Conservation (phyloP, 176 grass and related monocot genomes). For the Avena insularis region DNA sequence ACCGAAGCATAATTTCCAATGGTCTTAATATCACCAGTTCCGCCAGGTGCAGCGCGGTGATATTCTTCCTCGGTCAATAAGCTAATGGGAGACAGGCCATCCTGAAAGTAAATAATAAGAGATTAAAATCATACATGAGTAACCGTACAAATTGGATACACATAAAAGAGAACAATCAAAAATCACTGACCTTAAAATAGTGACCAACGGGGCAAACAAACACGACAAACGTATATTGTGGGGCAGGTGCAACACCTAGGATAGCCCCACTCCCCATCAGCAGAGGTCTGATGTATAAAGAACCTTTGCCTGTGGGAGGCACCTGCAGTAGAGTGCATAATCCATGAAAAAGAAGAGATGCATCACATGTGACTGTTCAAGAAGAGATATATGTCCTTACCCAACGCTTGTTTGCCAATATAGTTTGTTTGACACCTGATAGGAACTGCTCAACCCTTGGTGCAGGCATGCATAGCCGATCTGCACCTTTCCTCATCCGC, state of each 20-base stretch:
- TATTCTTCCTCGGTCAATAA: constrained; percentile 84
- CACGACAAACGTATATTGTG: constrained; percentile 81
- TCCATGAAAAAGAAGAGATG: constrained; percentile 20
- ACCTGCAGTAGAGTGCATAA: constrained; percentile 53
- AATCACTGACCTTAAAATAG: constrained; percentile 79
- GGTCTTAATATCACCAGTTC: constrained; percentile 88
- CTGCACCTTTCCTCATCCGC: constrained; percentile 73
- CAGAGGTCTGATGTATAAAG: constrained; percentile 87
- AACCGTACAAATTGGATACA: constrained; percentile 7
- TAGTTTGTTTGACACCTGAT: constrained; percentile 71
- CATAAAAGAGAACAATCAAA: background rate
- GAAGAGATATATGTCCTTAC: constrained; percentile 46
- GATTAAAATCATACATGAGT: background rate
- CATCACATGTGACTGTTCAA: constrained; percentile 4
- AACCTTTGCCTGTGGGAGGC: constrained; percentile 85
- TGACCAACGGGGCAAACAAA: constrained; percentile 91
- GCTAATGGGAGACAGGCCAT: constrained; percentile 77
- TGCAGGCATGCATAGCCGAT: constrained; percentile 83
- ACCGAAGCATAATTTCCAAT: constrained; percentile 98
- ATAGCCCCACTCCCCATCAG: constrained; percentile 83
- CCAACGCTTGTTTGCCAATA: constrained; percentile 91
- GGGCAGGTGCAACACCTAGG: constrained; percentile 86
- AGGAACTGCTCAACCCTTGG: constrained; percentile 80
- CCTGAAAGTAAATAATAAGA: constrained; percentile 56
- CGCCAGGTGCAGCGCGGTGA: constrained; percentile 88